These are phyloP conservation scores for Lycium barbarum DNA, from an alignment of 257 asterid genomes.

Conservation along the genomic window DNA sequence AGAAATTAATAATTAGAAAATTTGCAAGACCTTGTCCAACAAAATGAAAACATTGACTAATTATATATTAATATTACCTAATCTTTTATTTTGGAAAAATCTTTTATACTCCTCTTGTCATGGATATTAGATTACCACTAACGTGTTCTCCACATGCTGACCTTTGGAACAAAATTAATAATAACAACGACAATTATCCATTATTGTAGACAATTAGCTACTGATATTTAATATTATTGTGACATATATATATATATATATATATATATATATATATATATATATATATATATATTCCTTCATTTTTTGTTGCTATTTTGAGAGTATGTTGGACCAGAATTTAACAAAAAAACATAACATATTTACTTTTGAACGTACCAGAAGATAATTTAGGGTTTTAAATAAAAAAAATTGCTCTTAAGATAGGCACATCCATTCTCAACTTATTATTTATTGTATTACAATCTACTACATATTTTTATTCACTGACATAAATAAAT, in stretches of 20 bases:
- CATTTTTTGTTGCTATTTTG: background rate
- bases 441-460: too few relatives aligned
- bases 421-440: too few relatives aligned
- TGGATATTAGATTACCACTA: background rate
- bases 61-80: background rate
- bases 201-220: background rate
- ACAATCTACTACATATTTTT: too few relatives aligned
- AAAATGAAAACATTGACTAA: background rate
- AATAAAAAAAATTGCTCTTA: too few relatives aligned
- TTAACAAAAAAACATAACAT: too few relatives aligned
- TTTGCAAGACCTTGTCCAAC: background rate
- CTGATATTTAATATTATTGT: background rate
- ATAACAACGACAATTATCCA: background rate
- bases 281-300: too few relatives aligned
- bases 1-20: background rate
- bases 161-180: conserved; percentile 20
- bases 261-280: too few relatives aligned
- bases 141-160: conserved; percentile 32
- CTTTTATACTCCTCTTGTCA: background rate
- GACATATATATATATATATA: too few relatives aligned
- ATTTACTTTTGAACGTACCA: too few relatives aligned
- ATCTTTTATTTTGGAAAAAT: background rate
- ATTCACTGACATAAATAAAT: too few relatives aligned
- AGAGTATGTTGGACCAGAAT: background rate
- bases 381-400: too few relatives aligned